Conservation (phyloP, 768 basidiomycete genomes). For the Rubroboletus satanas region DNA sequence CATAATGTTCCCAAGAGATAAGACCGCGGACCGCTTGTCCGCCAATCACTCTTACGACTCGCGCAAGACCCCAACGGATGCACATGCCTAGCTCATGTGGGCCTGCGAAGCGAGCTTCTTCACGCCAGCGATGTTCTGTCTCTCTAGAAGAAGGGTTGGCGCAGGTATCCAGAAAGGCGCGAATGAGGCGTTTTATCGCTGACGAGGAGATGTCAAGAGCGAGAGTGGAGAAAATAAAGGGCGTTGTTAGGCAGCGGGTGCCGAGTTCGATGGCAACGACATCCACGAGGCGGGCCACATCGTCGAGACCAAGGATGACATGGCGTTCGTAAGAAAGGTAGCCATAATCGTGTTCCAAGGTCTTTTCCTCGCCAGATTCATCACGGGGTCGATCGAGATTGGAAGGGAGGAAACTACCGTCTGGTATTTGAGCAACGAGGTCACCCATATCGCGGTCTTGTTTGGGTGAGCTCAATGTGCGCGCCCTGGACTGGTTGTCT, state of each 20-base stretch:
- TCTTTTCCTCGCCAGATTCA: constrained; percentile 37
- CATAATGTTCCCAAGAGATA: constrained; percentile 80
- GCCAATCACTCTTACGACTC: constrained; percentile 66
- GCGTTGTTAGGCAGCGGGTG: constrained; percentile 75
- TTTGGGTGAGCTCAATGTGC: constrained; percentile 40
- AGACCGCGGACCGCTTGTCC: constrained; percentile 79
- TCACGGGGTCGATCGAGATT: constrained; percentile 46
- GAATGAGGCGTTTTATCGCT: constrained; percentile 73
- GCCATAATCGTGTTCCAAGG: constrained; percentile 55
- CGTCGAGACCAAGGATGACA: constrained; percentile 71
- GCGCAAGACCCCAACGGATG: constrained; percentile 86
- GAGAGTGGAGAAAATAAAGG: constrained; percentile 86
- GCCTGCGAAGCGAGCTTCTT: constrained; percentile 80
- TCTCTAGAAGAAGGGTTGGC: constrained; percentile 29
- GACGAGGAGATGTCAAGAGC: constrained; percentile 80
- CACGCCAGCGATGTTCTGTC: constrained; percentile 60
- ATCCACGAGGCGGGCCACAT: constrained; percentile 68
- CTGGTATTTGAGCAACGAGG: constrained; percentile 40
- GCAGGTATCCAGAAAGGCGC: constrained; percentile 74
- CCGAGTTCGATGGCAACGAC: constrained; percentile 67
- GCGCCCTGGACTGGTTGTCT: constrained; percentile 34
- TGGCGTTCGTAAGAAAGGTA: constrained; percentile 71
- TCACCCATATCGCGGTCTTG: constrained; percentile 33
- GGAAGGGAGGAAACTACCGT: constrained; percentile 52
- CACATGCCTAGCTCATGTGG: constrained; percentile 90